Base-by-base conservation (phyloP, 2,329 filamentous ascomycete species). In the Xylaria hypoxylon region DNA sequence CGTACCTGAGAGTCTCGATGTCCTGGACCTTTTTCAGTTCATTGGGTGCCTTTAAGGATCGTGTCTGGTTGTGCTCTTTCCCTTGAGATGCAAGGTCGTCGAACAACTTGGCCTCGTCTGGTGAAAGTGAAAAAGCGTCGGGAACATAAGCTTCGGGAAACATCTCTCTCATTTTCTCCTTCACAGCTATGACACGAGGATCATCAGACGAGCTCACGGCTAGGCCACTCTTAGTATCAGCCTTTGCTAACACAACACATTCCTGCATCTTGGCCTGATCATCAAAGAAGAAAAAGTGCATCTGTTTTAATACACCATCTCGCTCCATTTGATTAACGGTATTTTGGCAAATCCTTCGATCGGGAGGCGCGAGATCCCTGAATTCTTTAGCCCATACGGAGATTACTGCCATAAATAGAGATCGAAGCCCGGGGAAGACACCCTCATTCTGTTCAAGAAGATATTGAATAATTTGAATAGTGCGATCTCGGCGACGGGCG, bases 381-480 rank as follows among this genome's bases (percentile, higher is more conserved):
- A 83, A 84, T 7, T 76, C 74, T n/a, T 76, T 76, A 10, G 77
- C 73, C 81, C 85, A 88, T 7, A 82, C 74, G 10, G 78, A 78
- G 15, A 80, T 77, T 3, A 86, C 72, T 1, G 82, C 82, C 63
- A 83, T 81, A 77, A 84, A 86, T 4, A 88, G 74, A 3, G 83
- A 78, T 45, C 81, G 79, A 26, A 84, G 84, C 17, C 84, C 83
- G 1, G 86, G 84, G 50, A 88, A 84, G 1, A 84, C 82, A 0
- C 85, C 85, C 1, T 73, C 73, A 50, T 79, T 82, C 28, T 75
- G 73, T 45, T 78, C 74, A 13, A 85, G 74, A 10, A 85, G 75
- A 64, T 82, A 79, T 13, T 77, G 70, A 48, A 84, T 77, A 53
- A 84, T 80, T 53, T 80, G 77, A n/a, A 74, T 74, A 2, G 77